phyloP scores from a whole-genome alignment of 1,284 basidiomycete genomes.

The Puccinia hordei region DNA sequence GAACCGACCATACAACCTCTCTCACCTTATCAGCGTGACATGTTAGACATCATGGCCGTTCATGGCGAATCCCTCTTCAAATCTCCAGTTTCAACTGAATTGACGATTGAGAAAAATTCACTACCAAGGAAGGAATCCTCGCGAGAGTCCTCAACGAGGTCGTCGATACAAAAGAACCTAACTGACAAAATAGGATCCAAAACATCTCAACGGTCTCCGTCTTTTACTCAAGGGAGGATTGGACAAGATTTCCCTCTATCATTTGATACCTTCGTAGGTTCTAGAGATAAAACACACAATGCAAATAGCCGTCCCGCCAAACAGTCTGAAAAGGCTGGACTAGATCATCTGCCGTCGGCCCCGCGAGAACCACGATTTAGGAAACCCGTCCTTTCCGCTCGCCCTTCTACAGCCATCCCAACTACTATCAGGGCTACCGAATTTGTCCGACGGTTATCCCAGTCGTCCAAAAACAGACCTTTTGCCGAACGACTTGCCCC shows the following conservation, averaged over 20 bases:
- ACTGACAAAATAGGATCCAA: not conserved
- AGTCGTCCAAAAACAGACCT: not conserved
- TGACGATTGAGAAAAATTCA: not conserved
- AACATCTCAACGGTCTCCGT: not conserved
- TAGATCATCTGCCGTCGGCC: no score
- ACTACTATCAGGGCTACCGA: not conserved
- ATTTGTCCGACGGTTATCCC: not conserved
- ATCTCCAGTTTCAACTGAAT: not conserved
- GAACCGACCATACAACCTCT: not conserved
- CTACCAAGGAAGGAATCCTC: not conserved
- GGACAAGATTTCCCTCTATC: not conserved
- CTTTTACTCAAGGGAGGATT: not conserved
- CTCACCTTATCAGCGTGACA: conserved; percentile 11
- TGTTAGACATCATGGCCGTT: conserved; percentile 4
- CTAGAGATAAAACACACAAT: not conserved
- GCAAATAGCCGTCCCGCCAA: not conserved
- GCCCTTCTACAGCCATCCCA: conserved; percentile 2
- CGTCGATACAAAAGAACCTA: not conserved
- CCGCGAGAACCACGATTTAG: not conserved
- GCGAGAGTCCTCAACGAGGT: not conserved
- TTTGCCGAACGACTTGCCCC: not conserved
- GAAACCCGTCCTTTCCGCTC: not conserved
- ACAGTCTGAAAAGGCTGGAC: not conserved
- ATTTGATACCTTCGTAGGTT: not conserved
- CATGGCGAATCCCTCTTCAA: conserved; percentile 22